Evolutionary conservation across 352 stramenopile genomes (phyloP), one percentile per base, ranked within the genome.

Genomic region (Phytophthora lateralis): DNA sequence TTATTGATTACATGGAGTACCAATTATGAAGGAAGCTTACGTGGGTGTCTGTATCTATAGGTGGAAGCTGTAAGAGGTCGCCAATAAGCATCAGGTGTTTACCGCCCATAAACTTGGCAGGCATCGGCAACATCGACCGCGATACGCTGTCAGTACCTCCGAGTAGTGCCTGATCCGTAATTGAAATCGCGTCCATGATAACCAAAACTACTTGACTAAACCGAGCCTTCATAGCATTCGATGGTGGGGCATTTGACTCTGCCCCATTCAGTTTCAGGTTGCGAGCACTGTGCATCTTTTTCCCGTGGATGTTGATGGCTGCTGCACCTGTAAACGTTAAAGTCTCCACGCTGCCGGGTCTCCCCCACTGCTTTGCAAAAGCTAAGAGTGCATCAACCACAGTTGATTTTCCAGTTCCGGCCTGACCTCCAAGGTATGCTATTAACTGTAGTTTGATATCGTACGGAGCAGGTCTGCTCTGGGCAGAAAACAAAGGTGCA

Each of bases 181-280:
- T 76, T 0, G 37, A 69, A 12, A 73, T 67, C 18, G 76, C 62
- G 15, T 71, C 66, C 6, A 66, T 37, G 17, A 76, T 66, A 0
- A 72, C 61, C 0, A 79, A 30, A 0, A 55, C 21, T 0, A 76
- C 66, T 14, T 6, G 20, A 10, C n/a, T 29, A 41, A 71, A 76
- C 0, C 2, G 15, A 2, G 15, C 1, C 20, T 56, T 64, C 60
- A 78, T 78, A 0, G 62, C 54, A 0, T 10, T 18, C 0, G 50
- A 62, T 14, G 62, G 63, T 7, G 38, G 8, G 10, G 37, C 11
- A 5, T 55, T 56, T 2, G 58, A 29, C 5, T 61, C 34, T 3
- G 37, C 26, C 14, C 27, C 29, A 7, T 42, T 48, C 0, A 69
- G 9, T 12, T 46, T 42, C 0, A 73, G 17, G 41, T 73, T 63